Evolutionary conservation across 140 eudicot genomes (phyloP).

Genomic region (Anethum foeniculum): DNA sequence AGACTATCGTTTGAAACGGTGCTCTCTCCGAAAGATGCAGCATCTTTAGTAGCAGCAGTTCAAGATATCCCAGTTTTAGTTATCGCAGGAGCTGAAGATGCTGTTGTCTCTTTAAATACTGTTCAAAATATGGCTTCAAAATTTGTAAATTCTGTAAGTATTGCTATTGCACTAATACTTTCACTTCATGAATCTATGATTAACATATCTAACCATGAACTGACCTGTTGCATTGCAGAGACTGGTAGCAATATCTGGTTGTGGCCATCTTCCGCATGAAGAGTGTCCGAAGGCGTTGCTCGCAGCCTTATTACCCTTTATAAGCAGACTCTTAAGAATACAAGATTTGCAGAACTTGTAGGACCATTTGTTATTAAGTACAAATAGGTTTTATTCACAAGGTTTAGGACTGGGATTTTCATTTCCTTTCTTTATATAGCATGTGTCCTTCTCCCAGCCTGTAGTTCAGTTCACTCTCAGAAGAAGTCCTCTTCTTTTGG

Average conservation of each 20-base stretch:
- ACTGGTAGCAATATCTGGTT: conserved; percentile 84
- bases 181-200: not conserved
- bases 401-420: conserved; percentile 4
- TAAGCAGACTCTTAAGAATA: conserved; percentile 44
- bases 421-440: not conserved
- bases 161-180: conserved; percentile 7
- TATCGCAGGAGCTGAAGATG: conserved; percentile 92
- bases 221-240: conserved; percentile 46
- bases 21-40: conserved; percentile 49
- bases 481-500: conserved; percentile 43
- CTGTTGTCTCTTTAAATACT: conserved; percentile 61
- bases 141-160: conserved; percentile 82
- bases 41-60: conserved; percentile 50
- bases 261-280: conserved; percentile 99
- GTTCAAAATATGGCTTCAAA: conserved; percentile 82
- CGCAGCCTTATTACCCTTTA: conserved; percentile 78
- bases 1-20: conserved; percentile 63
- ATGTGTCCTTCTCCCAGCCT: not conserved
- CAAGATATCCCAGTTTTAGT: conserved; percentile 63
- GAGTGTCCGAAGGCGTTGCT: conserved; percentile 95
- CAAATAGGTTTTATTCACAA: conserved; percentile 27
- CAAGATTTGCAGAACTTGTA: conserved; percentile 29
- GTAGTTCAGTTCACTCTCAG: conserved; percentile 18
- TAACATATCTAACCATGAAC: not conserved
- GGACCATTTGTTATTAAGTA: conserved; percentile 22